These are phyloP conservation scores for Emydomyces testavorans DNA, from an alignment of 2,329 filamentous ascomycete genomes.

Conservation along the genomic window DNA sequence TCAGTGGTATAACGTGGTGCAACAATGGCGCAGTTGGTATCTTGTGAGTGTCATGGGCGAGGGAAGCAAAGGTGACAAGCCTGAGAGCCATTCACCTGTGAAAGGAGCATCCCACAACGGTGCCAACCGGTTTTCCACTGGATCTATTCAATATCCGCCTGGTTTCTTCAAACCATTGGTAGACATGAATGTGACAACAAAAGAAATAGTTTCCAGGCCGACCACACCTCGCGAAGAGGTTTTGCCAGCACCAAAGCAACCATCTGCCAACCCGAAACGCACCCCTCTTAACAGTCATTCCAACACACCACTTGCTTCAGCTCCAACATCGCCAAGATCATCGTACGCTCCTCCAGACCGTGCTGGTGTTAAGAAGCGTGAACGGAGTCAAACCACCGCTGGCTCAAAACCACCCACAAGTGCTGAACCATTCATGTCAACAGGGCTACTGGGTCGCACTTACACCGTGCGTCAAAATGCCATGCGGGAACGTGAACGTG, in stretches of 20 bases:
- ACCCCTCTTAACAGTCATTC: conserved; percentile 1
- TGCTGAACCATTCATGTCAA: conserved; percentile 27
- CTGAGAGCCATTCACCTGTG: conserved; percentile 4
- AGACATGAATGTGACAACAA: not conserved
- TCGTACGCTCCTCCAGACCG: not conserved
- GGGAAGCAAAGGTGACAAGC: conserved; percentile 32
- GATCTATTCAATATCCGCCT: conserved; percentile 43
- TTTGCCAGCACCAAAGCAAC: not conserved
- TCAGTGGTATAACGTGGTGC: conserved; percentile 59
- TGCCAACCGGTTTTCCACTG: conserved; percentile 15
- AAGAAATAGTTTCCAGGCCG: conserved; percentile 1
- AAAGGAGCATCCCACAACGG: conserved; percentile 20
- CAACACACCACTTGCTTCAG: conserved; percentile 2
- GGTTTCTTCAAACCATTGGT: conserved; percentile 55
- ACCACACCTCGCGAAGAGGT: not conserved
- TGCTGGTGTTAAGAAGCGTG: conserved; percentile 3
- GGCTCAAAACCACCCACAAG: not conserved
- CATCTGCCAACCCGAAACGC: not conserved
- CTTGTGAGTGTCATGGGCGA: conserved; percentile 60
- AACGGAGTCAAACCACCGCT: conserved; percentile 7
- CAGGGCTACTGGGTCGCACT: conserved; percentile 30
- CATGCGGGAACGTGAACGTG: conserved; percentile 32
- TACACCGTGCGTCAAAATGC: conserved; percentile 32
- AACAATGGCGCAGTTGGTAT: conserved; percentile 86
- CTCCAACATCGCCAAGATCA: conserved; percentile 9